These are phyloP conservation scores for Nothophaeocryptopus gaeumannii DNA, from an alignment of 2,329 filamentous ascomycete genomes.

Conservation along the genomic window DNA sequence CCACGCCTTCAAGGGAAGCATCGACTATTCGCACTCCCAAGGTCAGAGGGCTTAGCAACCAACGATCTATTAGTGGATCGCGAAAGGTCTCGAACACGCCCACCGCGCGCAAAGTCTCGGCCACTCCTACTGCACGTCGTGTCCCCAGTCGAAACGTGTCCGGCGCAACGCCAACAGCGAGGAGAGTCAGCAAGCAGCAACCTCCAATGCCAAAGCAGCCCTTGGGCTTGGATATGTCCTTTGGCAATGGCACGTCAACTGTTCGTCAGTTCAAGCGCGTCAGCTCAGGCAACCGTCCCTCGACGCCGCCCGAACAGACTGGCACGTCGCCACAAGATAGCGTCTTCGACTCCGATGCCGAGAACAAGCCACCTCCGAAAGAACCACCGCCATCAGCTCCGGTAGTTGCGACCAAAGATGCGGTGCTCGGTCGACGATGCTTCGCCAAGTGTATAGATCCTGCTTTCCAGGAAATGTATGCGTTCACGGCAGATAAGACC, in stretches of 20 bases:
- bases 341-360: conserved; percentile 50
- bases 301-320: conserved; percentile 23
- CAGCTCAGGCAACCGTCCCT: conserved; percentile 46
- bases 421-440: conserved; percentile 72
- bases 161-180: conserved; percentile 42
- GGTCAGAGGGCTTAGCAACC: conserved; percentile 28
- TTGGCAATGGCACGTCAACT: conserved; percentile 89
- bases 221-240: conserved; percentile 83
- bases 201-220: conserved; percentile 59
- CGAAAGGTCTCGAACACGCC: conserved; percentile 30
- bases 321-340: conserved; percentile 29
- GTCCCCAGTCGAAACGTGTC: conserved; percentile 34
- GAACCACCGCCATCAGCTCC: conserved; percentile 18
- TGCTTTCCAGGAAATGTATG: conserved; percentile 78
- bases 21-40: conserved; percentile 40
- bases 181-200: conserved; percentile 41
- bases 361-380: conserved; percentile 60
- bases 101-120: conserved; percentile 35
- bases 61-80: conserved; percentile 40
- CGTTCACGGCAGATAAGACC: conserved; percentile 61
- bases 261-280: conserved; percentile 88
- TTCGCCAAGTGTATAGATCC: conserved; percentile 81
- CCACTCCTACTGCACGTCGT: conserved; percentile 35
- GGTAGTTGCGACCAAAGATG: conserved; percentile 64
- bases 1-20: conserved; percentile 26